Evolutionary conservation across 2,329 filamentous ascomycete genomes (phyloP).

Genomic region (Hypomyces rosellus): DNA sequence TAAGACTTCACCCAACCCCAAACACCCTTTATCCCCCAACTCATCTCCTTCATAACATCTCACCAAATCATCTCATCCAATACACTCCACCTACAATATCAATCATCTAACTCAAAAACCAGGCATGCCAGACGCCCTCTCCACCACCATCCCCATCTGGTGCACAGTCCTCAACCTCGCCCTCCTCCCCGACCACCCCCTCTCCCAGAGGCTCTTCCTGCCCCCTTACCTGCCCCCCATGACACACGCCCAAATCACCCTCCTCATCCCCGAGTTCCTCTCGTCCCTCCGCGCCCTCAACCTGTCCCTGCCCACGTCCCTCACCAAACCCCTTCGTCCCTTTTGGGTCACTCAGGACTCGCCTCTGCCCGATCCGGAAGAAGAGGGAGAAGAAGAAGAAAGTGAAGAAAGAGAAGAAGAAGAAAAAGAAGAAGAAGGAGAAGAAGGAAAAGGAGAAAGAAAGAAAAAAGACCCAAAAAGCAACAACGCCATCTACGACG

Average conservation of each 20-base stretch:
- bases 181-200: slow-evolving; percentile 57
- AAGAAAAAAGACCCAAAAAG: background rate
- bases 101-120: background rate
- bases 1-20: slow-evolving; percentile 28
- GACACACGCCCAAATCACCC: slow-evolving; percentile 71
- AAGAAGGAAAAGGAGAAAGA: background rate
- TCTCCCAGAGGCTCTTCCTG: slow-evolving; percentile 54
- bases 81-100: slow-evolving; percentile 11
- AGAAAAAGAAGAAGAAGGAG: background rate
- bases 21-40: no score
- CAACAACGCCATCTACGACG: slow-evolving; percentile 37
- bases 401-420: background rate
- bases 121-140: slow-evolving; percentile 90
- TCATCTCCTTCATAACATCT: background rate
- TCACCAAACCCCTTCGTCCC: slow-evolving; percentile 68
- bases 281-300: slow-evolving; percentile 47
- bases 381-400: slow-evolving; percentile 5
- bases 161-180: slow-evolving; percentile 76
- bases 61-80: background rate
- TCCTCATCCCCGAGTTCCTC: slow-evolving; percentile 51
- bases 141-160: slow-evolving; percentile 93
- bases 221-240: slow-evolving; percentile 65
- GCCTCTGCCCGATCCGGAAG: slow-evolving; percentile 30
- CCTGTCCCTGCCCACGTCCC: slow-evolving; percentile 46
- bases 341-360: slow-evolving; percentile 75